These are phyloP conservation scores for Malassezia sp. DNA, from an alignment of 1,284 basidiomycete genomes.

Conservation along the genomic window DNA sequence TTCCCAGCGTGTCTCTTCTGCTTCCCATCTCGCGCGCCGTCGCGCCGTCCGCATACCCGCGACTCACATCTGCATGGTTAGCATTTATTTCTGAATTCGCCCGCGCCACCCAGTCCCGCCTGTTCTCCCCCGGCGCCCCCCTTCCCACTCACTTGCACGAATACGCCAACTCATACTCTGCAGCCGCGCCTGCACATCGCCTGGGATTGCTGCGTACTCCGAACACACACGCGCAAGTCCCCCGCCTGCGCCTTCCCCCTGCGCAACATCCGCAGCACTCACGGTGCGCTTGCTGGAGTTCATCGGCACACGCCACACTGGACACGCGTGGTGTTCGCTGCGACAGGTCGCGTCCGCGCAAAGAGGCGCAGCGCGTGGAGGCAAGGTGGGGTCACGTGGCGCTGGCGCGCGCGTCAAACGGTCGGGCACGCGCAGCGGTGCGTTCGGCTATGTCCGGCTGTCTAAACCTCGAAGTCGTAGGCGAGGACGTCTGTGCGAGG, in stretches of 20 bases:
- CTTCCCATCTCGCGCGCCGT: neutral
- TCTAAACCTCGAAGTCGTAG: constrained; percentile 33
- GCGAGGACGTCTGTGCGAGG: constrained; percentile 22
- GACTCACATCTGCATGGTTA: constrained; percentile 11
- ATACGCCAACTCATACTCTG: constrained; percentile 19
- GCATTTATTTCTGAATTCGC: too few relatives aligned
- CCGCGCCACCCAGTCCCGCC: too few relatives aligned
- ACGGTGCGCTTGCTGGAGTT: constrained; percentile 9
- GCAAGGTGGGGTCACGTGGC: neutral
- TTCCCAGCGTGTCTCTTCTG: neutral
- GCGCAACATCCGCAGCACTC: constrained; percentile 9
- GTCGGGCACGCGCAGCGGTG: too few relatives aligned
- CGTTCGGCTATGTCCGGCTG: too few relatives aligned
- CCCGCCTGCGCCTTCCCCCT: neutral
- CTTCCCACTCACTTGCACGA: constrained; percentile 15
- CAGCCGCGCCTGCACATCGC: constrained; percentile 9
- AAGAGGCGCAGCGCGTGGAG: neutral
- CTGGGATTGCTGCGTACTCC: constrained; percentile 9
- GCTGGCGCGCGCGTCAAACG: neutral
- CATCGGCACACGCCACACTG: too few relatives aligned
- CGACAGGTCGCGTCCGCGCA: too few relatives aligned
- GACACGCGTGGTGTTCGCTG: too few relatives aligned
- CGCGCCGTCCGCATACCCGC: constrained; percentile 6
- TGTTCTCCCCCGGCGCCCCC: too few relatives aligned
- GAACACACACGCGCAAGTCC: constrained; percentile 8